Evolutionary conservation across 495 filamentous ascomycete species (phyloP).

Genomic region (Lentithecium fluviatile): DNA sequence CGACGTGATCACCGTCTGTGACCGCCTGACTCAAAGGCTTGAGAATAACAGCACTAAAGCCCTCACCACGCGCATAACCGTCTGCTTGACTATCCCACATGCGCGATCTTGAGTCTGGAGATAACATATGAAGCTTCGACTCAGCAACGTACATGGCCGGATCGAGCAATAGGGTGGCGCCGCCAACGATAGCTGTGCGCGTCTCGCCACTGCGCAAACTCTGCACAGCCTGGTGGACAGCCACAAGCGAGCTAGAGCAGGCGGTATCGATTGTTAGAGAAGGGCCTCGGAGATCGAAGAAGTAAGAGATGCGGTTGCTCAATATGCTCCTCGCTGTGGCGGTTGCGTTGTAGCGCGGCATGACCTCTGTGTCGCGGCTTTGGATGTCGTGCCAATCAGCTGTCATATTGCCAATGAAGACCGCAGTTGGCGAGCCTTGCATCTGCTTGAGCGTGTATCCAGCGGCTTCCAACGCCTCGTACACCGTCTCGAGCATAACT

Average conservation of each 20-base stretch:
- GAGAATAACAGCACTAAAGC: constrained; percentile 43
- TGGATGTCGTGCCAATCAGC: constrained; percentile 12
- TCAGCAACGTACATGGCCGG: constrained; percentile 4
- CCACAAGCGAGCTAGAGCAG: constrained; percentile 13
- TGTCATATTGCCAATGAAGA: constrained; percentile 13
- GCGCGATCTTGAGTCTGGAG: constrained; percentile 15
- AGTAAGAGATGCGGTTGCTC: constrained; percentile 20
- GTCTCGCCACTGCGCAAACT: constrained; percentile 4
- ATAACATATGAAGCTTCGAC: constrained; percentile 2
- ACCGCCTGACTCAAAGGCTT: constrained; percentile 47
- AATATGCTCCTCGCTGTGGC: neutral
- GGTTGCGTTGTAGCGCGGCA: neutral
- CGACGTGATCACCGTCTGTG: constrained; percentile 47
- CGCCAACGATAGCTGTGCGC: constrained; percentile 7
- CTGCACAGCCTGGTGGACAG: constrained; percentile 15
- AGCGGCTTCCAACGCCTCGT: constrained; percentile 16
- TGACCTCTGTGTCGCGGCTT: neutral
- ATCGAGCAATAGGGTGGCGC: constrained; percentile 12
- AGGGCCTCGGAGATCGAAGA: constrained; percentile 23
- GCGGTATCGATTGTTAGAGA: constrained; percentile 22
- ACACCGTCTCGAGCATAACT: constrained; percentile 9
- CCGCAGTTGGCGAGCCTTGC: constrained; percentile 2
- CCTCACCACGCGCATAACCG: constrained; percentile 52
- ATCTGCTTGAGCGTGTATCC: constrained; percentile 3
- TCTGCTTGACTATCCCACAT: constrained; percentile 44